phyloP scores from a whole-genome alignment of 331 rosid species.

The Spiraea crenata region DNA sequence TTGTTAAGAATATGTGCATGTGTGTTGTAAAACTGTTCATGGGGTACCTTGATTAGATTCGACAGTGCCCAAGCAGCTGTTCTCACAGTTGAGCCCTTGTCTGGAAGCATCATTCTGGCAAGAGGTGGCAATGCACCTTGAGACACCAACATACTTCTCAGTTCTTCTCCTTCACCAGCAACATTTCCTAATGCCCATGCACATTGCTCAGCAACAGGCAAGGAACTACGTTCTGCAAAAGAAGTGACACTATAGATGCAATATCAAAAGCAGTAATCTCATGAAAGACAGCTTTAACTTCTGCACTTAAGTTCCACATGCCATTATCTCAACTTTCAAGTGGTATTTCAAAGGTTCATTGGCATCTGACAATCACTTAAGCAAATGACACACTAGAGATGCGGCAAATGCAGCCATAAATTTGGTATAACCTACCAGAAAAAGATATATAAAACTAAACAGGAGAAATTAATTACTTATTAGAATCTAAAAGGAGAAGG shows the following conservation, averaged over 20 bases:
- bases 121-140: conserved; percentile 92
- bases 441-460: conserved; percentile 1
- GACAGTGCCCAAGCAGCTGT: conserved; percentile 99
- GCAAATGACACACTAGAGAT: neutral
- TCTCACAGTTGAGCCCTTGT: conserved; percentile 80
- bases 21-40: neutral
- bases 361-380: neutral
- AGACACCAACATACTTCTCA: conserved; percentile 72
- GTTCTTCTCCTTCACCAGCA: conserved; percentile 93
- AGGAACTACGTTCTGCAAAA: conserved; percentile 75
- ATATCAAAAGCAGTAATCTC: conserved; percentile 25
- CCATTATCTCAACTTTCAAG: neutral
- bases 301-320: neutral
- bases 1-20: neutral
- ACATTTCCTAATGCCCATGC: conserved; percentile 97
- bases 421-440: neutral
- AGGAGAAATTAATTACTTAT: conserved; percentile 1
- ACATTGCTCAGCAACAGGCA: conserved; percentile 89
- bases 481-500: conserved; percentile 23
- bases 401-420: neutral
- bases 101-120: conserved; percentile 88
- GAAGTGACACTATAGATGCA: conserved; percentile 25
- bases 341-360: neutral
- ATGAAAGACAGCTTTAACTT: conserved; percentile 11
- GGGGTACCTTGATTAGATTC: conserved; percentile 83